Percentiles rank a stretch among this genome's conserved stretches.
phyloP scores from a whole-genome alignment of 2,329 filamentous ascomycete genomes.

The Seiridium unicorne region DNA sequence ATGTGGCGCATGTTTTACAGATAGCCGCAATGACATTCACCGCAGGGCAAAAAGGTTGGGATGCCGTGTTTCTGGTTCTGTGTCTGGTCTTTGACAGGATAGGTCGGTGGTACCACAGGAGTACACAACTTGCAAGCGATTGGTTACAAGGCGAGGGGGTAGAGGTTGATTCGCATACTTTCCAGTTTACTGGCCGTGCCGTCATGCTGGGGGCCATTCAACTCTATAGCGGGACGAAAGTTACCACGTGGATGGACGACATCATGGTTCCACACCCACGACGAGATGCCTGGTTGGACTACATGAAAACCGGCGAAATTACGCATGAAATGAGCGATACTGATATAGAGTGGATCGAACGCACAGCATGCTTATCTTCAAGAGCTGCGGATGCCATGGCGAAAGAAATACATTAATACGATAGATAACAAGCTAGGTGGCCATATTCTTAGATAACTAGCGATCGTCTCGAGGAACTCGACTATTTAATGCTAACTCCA shows the following conservation, averaged over 20 bases:
- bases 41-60: background rate
- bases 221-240: slow-evolving; percentile 12
- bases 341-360: no score
- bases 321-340: no score
- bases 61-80: background rate
- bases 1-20: background rate
- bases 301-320: no score
- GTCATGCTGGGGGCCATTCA: slow-evolving; percentile 21
- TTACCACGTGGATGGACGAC: slow-evolving; percentile 20
- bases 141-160: background rate
- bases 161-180: background rate
- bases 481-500: no score
- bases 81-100: background rate
- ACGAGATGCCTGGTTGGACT: slow-evolving; percentile 14
- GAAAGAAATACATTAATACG: no score
- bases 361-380: no score
- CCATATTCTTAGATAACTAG: no score
- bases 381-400: no score
- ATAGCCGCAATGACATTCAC: background rate
- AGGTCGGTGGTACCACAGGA: background rate
- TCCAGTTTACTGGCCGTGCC: slow-evolving; percentile 10
- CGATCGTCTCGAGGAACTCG: no score
- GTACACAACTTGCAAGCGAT: background rate
- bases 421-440: no score
- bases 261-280: slow-evolving; percentile 19